Evolutionary conservation across 1,284 basidiomycete genomes (phyloP), one percentile per base, ranked within the genome.

Genomic region (Vanrija sp.): DNA sequence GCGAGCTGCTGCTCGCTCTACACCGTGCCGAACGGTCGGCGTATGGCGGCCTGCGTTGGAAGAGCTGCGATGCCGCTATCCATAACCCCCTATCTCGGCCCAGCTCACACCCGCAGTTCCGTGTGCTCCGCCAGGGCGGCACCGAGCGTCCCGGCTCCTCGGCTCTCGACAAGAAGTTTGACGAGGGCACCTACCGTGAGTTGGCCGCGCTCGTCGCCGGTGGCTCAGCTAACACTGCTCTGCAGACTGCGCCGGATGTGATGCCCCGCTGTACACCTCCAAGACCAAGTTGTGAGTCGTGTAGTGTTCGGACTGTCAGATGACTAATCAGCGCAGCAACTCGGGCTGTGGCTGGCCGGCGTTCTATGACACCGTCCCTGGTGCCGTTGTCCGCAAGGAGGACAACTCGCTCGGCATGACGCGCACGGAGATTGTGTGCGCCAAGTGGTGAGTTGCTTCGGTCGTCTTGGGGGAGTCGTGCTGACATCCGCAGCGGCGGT

Each of bases 321-420:
- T 34, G 34, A 51, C 58, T 65, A 46, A 66, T 51, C n/a, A 15
- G 9, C 10, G 7, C 47, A 76, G 72, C 77, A 83, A 89, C 66
- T 91, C 88, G 54, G 91, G 91, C 10, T 97, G 92, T 68, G 93
- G 92, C 29, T 97, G 92, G 92, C 93, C 92, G n/a, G 92, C 92
- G 1, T 97, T 94, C 81, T 97, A 88, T 72, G 92, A 95, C 69
- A 89, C 91, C 3, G 85, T 96, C 56, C 93, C 92, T 1, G 93
- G 92, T 38, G 90, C 93, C 14, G 89, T 96, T n/a, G 82, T 75
- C 52, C 81, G 80, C 42, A 75, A 79, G 47, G 72, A 74, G 46
- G 78, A 79, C 64, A 59, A 63, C 25, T 73, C 75, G 12, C 75
- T 76, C 65, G 77, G 78, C 43, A 79, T 78, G 77, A 66, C 62